Percentiles rank a stretch among this genome's conserved stretches.
Evolutionary conservation across 73 alveolate genomes (phyloP).

Genomic region (Effrenium voratum): DNA sequence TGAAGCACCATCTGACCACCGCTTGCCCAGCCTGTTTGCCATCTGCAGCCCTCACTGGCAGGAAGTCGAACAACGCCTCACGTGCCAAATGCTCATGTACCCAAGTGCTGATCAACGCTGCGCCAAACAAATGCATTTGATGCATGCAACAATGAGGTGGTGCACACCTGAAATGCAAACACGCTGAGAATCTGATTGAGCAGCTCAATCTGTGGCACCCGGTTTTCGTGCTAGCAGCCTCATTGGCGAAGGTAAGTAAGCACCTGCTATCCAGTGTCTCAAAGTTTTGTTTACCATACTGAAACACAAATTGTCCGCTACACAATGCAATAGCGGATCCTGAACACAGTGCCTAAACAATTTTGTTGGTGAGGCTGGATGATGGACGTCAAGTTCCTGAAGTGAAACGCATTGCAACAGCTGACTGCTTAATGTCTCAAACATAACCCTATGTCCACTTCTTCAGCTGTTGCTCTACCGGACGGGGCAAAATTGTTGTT

Average conservation of each 20-base stretch:
- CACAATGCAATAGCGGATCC: no score
- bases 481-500: no score
- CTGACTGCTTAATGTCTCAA: no score
- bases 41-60: conserved; percentile 57
- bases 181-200: neutral
- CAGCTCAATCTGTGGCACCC: neutral
- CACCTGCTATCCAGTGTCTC: no score
- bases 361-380: no score
- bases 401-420: no score
- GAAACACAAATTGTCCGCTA: no score
- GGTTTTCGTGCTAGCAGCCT: neutral
- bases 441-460: no score
- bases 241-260: neutral
- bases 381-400: no score
- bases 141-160: neutral
- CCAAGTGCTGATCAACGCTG: neutral
- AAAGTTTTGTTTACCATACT: no score
- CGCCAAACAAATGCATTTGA: neutral
- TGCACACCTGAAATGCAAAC: neutral
- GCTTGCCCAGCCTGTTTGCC: conserved; percentile 81
- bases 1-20: neutral
- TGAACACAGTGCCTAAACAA: no score
- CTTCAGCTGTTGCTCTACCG: no score
- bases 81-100: neutral
- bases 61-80: conserved; percentile 74